Evolutionary conservation across 495 filamentous ascomycete genomes (phyloP), one percentile per base, ranked within the genome.

Genomic region (Hypoxylon perforatum): DNA sequence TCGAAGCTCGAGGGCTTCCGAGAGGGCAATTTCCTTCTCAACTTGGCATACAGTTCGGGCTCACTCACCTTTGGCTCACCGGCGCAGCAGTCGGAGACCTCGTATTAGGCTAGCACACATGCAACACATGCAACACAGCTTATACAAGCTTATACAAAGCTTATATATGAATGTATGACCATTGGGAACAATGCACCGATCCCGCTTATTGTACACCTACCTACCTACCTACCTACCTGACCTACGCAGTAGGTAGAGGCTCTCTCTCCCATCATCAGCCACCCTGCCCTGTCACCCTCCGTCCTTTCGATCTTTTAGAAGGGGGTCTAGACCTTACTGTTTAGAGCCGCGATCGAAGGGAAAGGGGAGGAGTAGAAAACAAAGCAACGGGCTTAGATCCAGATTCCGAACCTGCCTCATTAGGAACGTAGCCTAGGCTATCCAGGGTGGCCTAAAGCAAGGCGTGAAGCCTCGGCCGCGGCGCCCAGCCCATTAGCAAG

Each of bases 401-500:
- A 35, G 45, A 49, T 33, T 60, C 57, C 45, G 52, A 62, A 67
- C 64, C 64, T 67, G 57, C 58, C 64, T 30, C n/a, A 62, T 62
- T 53, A 47, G 64, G 64, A 44, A 44, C 9, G 4, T 41, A 41
- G 30, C 45, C 36, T 49, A 30, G n/a, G 18, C 21, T 35, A 48
- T 5, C 17, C 21, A 46, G 21, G 38, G 21, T 9, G 38, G 23
- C n/a, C n/a, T n/a, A n/a, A 3, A 23, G 35, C 10, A 1, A 14
- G 23, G 21, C 51, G 28, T 17, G 42, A 19, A 15, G 19, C 7
- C 46, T 30, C 15, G 12, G 47, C 25, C 47, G 22, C 25, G 30
- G 30, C n/a, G 61, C 61, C 61, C 48, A 65, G 62, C 39, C 15
- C 11, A n/a, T 19, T 2, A 44, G n/a, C 8, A 44, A 9, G 8